Evolutionary conservation across 2,329 filamentous ascomycete species (phyloP), one percentile per base, ranked within the genome.

Genomic region (Proliferodiscus dingleyae): DNA sequence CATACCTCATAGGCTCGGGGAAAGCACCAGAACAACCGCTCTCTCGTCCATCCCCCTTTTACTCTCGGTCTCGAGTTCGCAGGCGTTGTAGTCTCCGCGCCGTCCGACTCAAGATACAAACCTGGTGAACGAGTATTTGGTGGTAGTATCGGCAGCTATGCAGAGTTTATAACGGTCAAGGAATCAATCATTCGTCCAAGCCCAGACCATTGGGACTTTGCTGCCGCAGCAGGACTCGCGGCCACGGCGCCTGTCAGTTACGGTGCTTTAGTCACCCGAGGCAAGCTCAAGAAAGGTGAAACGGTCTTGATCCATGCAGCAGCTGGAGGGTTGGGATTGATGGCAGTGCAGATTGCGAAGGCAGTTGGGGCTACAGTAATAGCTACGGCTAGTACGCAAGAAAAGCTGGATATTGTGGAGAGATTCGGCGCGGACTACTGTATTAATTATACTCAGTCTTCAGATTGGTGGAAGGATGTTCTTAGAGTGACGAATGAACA

Each of bases 21-120:
- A 6, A 71, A 73, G 51, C 78, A 82, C 55, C 78, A 82, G 55
- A 82, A 81, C 58, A 81, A 80, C 57, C 68, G 65, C 23, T 69
- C 68, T n/a, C 71, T 77, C 43, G 70, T 78, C 24, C 37, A 66
- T 24, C 78, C 77, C 1, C 78, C 78, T 0, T 82, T 83, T 62
- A 71, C 69, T 1, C 68, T 81, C 0, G 78, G 78, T 10, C 74
- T 75, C n/a, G 78, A 82, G 57, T 82, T 81, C 55, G 67, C 76
- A 1, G 78, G 78, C n/a, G 64, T 71, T 2, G 66, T 82, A 1
- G 49, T 71, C 26, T 62, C 62, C 2, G 58, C 69, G 0, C 68
- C 71, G 0, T 16, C 59, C 4, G 32, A 43, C 11, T 66, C 63
- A 13, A 47, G 51, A 0, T 71, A 75, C 47, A 58, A 58, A 18